These are phyloP conservation scores for Torrubiella hemipterigena DNA, from an alignment of 2,329 filamentous ascomycete genomes.

Conservation along the genomic window DNA sequence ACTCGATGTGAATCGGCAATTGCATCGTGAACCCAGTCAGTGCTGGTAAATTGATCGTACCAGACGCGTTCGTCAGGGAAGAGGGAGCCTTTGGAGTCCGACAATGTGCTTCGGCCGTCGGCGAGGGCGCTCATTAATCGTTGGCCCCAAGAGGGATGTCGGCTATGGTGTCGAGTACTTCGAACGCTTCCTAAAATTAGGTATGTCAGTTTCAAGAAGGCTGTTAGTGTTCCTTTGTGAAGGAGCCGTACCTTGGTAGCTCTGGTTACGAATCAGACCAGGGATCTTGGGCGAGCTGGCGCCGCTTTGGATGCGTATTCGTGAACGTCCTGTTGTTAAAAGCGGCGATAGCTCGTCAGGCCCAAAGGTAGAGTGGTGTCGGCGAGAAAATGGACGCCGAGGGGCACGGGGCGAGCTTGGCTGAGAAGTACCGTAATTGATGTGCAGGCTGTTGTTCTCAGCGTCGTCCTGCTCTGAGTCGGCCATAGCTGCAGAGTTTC, in stretches of 20 bases:
- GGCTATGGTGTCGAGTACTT: slow-evolving; percentile 37
- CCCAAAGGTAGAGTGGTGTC: slow-evolving; percentile 16
- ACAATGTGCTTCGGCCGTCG: slow-evolving; percentile 44
- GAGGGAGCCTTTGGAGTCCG: slow-evolving; percentile 53
- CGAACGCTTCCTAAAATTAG: slow-evolving; percentile 22
- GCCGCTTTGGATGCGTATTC: slow-evolving; percentile 26
- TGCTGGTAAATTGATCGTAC: slow-evolving; percentile 98
- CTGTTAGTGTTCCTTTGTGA: not conserved
- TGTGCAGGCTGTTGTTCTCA: too few relatives aligned
- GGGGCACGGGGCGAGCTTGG: slow-evolving; percentile 20
- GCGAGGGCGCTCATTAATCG: slow-evolving; percentile 51
- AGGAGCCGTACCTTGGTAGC: slow-evolving; percentile 25
- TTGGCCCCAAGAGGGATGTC: slow-evolving; percentile 45
- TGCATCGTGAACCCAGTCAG: slow-evolving; percentile 96
- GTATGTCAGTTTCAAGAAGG: not conserved
- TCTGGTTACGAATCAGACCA: slow-evolving; percentile 26
- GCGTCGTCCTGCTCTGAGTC: slow-evolving; percentile 14
- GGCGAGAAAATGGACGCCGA: slow-evolving; percentile 14
- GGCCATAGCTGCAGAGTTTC: slow-evolving; percentile 17
- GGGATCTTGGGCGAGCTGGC: slow-evolving; percentile 15
- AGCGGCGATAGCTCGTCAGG: slow-evolving; percentile 33
- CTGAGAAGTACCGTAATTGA: too few relatives aligned
- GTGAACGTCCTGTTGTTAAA: slow-evolving; percentile 26
- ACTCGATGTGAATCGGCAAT: slow-evolving; percentile 89
- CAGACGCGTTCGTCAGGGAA: slow-evolving; percentile 80